A percentile compares a stretch with the other conserved stretches of the same genome.
Conservation (phyloP, 2,329 filamentous ascomycete species). For the Penicillium sp. region DNA sequence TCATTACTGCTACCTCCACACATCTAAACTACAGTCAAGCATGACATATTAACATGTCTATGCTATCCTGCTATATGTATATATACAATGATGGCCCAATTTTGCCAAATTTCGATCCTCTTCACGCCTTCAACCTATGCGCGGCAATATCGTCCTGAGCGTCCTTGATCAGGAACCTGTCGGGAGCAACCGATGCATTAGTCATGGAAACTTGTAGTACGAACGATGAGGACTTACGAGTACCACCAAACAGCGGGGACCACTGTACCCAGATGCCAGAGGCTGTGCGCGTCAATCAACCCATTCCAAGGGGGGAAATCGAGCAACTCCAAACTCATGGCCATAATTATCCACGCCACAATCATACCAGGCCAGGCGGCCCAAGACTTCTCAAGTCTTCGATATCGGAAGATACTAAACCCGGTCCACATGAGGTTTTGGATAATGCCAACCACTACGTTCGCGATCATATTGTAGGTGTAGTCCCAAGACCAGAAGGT, state of each 20-base stretch:
- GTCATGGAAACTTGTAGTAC: constrained; percentile 2
- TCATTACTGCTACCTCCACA: constrained; percentile 1
- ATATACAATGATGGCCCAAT: not conserved
- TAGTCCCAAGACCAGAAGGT: constrained; percentile 87
- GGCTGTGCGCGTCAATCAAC: constrained; percentile 79
- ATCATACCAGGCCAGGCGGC: constrained; percentile 81
- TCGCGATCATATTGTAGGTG: constrained; percentile 94
- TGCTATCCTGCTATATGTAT: not conserved
- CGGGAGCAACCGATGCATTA: constrained; percentile 11
- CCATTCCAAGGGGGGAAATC: constrained; percentile 82
- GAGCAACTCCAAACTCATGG: constrained; percentile 90
- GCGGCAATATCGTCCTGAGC: constrained; percentile 70
- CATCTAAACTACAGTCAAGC: not conserved
- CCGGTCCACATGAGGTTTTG: constrained; percentile 78
- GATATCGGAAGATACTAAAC: constrained; percentile 69
- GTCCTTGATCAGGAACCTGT: constrained; percentile 77
- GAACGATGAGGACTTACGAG: constrained; percentile 56
- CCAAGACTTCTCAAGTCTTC: constrained; percentile 64
- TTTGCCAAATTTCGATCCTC: not conserved
- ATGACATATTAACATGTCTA: not conserved
- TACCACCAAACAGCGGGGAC: constrained; percentile 85
- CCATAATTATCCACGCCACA: constrained; percentile 81
- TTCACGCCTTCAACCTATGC: constrained; percentile 60
- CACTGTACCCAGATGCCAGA: constrained; percentile 94
- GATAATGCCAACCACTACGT: constrained; percentile 69